Evolutionary conservation across 495 filamentous ascomycete species (phyloP).

Genomic region (Aspergillus kassunensis): DNA sequence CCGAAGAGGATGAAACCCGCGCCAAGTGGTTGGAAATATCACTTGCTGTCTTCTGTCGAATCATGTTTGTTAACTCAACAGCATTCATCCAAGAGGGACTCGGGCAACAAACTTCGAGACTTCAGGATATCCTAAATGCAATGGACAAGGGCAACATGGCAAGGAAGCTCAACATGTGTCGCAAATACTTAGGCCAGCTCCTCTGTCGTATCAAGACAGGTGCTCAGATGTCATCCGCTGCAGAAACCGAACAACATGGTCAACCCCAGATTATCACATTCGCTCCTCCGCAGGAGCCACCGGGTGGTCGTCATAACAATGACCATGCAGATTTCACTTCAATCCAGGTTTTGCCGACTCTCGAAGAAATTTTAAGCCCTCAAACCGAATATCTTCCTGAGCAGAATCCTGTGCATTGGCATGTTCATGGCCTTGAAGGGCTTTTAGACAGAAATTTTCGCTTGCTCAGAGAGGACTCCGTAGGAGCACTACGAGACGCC

Average conservation of each 20-base stretch:
- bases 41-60: neutral
- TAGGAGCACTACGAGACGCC: conserved; percentile 36
- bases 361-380: conserved; percentile 51
- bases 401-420: conserved; percentile 48
- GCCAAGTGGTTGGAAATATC: conserved; percentile 2
- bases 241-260: neutral
- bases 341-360: conserved; percentile 62
- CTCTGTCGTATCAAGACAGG: neutral
- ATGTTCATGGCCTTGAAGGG: conserved; percentile 54
- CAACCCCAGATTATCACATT: neutral
- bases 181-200: neutral
- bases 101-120: neutral
- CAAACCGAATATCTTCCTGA: conserved; percentile 58
- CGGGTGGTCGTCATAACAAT: conserved; percentile 57
- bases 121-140: neutral
- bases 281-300: conserved; percentile 6
- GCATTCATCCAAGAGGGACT: conserved; percentile 1
- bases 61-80: neutral
- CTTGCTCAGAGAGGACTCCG: conserved; percentile 35
- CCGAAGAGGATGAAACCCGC: neutral
- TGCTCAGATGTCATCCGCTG: neutral
- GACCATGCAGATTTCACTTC: conserved; percentile 56
- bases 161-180: neutral
- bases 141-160: neutral
- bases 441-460: conserved; percentile 67